Evolutionary conservation across 371 early-diverging fungal genomes (phyloP).

Genomic region (Syncephalastrum racemosum): DNA sequence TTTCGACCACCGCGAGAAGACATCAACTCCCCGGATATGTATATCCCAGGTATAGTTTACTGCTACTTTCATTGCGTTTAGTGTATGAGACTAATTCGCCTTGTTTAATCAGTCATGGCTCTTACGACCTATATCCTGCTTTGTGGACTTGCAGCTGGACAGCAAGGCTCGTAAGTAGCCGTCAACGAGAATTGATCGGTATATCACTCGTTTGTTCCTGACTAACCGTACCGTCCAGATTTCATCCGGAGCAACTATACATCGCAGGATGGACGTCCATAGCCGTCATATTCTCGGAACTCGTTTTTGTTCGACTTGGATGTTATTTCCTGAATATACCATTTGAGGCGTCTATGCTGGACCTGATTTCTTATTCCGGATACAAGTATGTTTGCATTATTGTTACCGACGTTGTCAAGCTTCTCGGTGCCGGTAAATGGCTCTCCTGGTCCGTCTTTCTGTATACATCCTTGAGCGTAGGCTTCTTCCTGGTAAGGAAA

Average conservation of each 20-base stretch:
- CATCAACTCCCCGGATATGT: constrained; percentile 95
- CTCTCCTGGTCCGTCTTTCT: constrained; percentile 64
- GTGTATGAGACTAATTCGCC: not conserved
- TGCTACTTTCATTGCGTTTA: not conserved
- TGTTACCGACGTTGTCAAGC: constrained; percentile 51
- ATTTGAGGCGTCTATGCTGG: constrained; percentile 84
- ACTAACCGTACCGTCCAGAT: constrained; percentile 42
- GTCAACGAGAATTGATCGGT: not conserved
- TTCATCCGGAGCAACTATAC: constrained; percentile 91
- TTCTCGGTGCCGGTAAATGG: constrained; percentile 52
- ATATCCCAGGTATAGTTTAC: constrained; percentile 78
- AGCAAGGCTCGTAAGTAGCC: constrained; percentile 60
- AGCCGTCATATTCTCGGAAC: constrained; percentile 80
- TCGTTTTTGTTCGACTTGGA: constrained; percentile 79
- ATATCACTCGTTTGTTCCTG: not conserved
- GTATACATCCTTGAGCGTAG: constrained; percentile 79
- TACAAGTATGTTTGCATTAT: constrained; percentile 94
- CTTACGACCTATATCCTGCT: constrained; percentile 93
- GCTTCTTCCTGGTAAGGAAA: constrained; percentile 57
- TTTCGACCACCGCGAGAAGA: constrained; percentile 89
- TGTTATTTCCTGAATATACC: constrained; percentile 89
- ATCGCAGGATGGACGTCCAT: constrained; percentile 86
- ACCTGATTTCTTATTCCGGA: constrained; percentile 89
- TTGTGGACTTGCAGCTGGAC: constrained; percentile 71
- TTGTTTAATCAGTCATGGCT: constrained; percentile 70